A percentile compares a stretch with the other conserved stretches of the same genome.
These are phyloP conservation scores for Podila epicladia DNA, from an alignment of 192 early-diverging fungal species.

Conservation along the genomic window DNA sequence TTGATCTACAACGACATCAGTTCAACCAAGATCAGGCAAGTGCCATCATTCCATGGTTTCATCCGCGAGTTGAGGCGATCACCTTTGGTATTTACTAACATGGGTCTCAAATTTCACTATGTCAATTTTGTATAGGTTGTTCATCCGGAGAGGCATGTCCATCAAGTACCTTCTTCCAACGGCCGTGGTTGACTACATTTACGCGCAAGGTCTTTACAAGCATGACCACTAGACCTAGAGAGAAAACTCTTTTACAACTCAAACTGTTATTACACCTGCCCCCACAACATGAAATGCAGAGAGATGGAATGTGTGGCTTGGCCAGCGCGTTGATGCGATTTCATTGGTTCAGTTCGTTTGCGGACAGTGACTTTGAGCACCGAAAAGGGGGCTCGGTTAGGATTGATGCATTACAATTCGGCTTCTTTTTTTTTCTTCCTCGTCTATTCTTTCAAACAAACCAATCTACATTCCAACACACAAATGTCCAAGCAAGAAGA, in stretches of 20 bases:
- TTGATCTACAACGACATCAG: slow-evolving; percentile 98
- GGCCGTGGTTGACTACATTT: slow-evolving; percentile 91
- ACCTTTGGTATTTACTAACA: not conserved
- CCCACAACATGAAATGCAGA: too few species aligned
- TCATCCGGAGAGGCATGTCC: slow-evolving; percentile 93
- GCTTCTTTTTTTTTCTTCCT: too few species aligned
- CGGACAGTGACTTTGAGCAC: too few species aligned
- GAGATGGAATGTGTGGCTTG: too few species aligned
- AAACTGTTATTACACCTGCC: too few species aligned
- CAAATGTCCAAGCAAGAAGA: slow-evolving; percentile 43
- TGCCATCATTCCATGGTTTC: not conserved
- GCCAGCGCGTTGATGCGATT: too few species aligned
- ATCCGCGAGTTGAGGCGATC: not conserved
- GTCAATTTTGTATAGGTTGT: slow-evolving; percentile 64
- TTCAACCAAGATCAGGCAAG: slow-evolving; percentile 92
- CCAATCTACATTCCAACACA: not conserved
- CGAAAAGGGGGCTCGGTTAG: too few species aligned
- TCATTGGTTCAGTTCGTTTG: too few species aligned
- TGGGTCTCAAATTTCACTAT: not conserved
- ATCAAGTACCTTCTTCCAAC: slow-evolving; percentile 96
- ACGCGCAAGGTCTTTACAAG: slow-evolving; percentile 78
- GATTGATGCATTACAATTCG: too few species aligned
- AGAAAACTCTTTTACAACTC: too few species aligned
- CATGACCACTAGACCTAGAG: slow-evolving; percentile 7
- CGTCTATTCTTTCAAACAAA: too few species aligned